phyloP scores from a whole-genome alignment of 768 basidiomycete species.

The Cystofilobasidium capitatum region DNA sequence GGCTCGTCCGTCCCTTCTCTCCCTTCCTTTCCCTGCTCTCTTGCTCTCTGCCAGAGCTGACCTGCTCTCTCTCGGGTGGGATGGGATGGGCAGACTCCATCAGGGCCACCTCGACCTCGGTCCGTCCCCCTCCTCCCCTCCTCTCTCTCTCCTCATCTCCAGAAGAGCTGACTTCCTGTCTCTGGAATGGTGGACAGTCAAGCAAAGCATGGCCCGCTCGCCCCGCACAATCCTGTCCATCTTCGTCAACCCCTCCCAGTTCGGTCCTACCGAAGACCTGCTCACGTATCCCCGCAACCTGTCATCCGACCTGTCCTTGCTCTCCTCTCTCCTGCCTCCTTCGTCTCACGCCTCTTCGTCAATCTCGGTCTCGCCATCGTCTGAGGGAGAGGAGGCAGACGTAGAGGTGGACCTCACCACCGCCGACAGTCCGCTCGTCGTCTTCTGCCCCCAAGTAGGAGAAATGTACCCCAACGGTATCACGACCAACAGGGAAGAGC shows the following conservation, averaged over 20 bases:
- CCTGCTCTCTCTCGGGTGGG: not conserved
- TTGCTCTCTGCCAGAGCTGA: not conserved
- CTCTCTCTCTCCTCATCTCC: not conserved
- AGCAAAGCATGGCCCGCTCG: conserved; percentile 62
- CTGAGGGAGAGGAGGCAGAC: not conserved
- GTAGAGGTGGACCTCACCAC: not conserved
- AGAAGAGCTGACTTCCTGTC: not conserved
- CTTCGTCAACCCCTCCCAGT: conserved; percentile 89
- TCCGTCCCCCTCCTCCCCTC: conserved; percentile 39
- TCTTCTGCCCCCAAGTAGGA: conserved; percentile 67
- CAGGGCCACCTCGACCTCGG: conserved; percentile 85
- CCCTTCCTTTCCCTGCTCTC: not conserved
- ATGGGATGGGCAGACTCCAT: conserved; percentile 81
- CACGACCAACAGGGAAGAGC: conserved; percentile 58
- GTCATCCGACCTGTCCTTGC: conserved; percentile 57
- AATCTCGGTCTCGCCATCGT: not conserved
- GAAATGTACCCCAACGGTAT: conserved; percentile 95
- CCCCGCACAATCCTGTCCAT: conserved; percentile 85
- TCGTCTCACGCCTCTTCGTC: not conserved
- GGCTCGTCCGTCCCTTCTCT: conserved; percentile 15
- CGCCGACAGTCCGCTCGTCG: conserved; percentile 38
- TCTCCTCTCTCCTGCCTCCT: conserved; percentile 38
- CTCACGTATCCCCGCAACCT: conserved; percentile 82
- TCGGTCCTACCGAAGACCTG: conserved; percentile 90
- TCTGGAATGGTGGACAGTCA: conserved; percentile 48